These are phyloP conservation scores for Amanita subjunquillea DNA, from an alignment of 768 basidiomycete species.

Conservation along the genomic window DNA sequence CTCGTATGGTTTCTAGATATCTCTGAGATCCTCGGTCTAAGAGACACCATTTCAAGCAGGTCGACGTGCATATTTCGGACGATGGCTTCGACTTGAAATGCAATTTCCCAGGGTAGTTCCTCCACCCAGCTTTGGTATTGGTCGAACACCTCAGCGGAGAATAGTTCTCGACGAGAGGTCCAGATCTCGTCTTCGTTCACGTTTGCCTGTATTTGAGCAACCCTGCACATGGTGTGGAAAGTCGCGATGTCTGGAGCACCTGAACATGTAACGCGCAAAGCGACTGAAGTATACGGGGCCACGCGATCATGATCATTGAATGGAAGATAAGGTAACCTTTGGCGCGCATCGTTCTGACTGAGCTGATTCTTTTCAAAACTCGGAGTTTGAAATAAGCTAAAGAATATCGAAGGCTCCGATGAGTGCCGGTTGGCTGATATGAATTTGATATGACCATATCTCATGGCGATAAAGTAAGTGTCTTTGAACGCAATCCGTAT, in stretches of 20 bases:
- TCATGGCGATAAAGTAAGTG: constrained; percentile 29
- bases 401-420: constrained; percentile 26
- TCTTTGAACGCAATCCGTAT: constrained; percentile 24
- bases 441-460: constrained; percentile 31
- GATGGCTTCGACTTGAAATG: constrained; percentile 48
- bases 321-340: constrained; percentile 28
- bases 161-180: constrained; percentile 32
- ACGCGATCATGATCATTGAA: constrained; percentile 30
- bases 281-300: constrained; percentile 41
- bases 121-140: constrained; percentile 22
- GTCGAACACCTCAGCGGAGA: constrained; percentile 24
- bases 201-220: constrained; percentile 26
- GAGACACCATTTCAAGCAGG: constrained; percentile 35
- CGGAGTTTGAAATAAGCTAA: constrained; percentile 32
- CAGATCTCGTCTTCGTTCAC: constrained; percentile 24
- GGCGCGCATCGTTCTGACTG: constrained; percentile 16
- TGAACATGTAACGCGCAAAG: constrained; percentile 38
- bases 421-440: constrained; percentile 25
- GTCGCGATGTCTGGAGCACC: constrained; percentile 19
- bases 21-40: constrained; percentile 23
- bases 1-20: constrained; percentile 21
- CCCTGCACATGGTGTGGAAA: constrained; percentile 28
- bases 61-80: constrained; percentile 33
- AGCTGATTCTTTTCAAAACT: constrained; percentile 21
- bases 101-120: constrained; percentile 36